Evolutionary conservation across 2,329 filamentous ascomycete species (phyloP).

Genomic region (Lecanicillium sp.): DNA sequence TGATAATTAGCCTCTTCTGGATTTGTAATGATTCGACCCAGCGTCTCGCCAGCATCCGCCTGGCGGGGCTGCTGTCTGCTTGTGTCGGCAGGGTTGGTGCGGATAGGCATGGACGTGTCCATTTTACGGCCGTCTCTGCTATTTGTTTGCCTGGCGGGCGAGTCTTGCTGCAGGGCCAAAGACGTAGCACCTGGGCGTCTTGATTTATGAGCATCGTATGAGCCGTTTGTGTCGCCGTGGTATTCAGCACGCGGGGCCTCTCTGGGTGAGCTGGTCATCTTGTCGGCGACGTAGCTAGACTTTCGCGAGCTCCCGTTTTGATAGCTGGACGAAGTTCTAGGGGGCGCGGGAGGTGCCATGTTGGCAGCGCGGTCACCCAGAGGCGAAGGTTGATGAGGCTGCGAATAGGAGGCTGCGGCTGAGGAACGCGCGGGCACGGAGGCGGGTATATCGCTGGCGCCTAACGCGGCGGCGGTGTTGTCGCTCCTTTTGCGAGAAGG

Average conservation of each 20-base stretch:
- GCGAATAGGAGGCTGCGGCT: constrained; percentile 30
- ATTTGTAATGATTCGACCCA: constrained; percentile 59
- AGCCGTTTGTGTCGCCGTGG: constrained; percentile 21
- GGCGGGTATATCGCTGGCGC: constrained; percentile 26
- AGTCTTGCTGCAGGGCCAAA: constrained; percentile 24
- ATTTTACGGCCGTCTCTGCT: constrained; percentile 30
- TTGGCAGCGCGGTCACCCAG: constrained; percentile 46
- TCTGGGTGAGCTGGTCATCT: constrained; percentile 32
- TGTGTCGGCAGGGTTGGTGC: constrained; percentile 30
- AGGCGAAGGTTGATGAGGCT: constrained; percentile 32
- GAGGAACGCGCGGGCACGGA: constrained; percentile 41
- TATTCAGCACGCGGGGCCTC: constrained; percentile 27
- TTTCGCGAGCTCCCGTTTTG: constrained; percentile 35
- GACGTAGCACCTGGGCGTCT: constrained; percentile 19
- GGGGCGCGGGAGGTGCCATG: constrained; percentile 66
- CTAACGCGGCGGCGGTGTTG: constrained; percentile 36
- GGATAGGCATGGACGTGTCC: constrained; percentile 34
- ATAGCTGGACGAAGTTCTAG: constrained; percentile 69
- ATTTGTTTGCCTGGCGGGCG: constrained; percentile 25
- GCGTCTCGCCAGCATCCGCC: constrained; percentile 69
- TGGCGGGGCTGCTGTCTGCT: constrained; percentile 56
- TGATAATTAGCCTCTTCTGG: constrained; percentile 22
- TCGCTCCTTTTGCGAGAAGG: constrained; percentile 35
- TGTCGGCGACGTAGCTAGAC: constrained; percentile 35
- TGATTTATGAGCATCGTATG: constrained; percentile 19